These are phyloP conservation scores for Lophiotrema nucula DNA, from an alignment of 495 filamentous ascomycete species.

Conservation along the genomic window DNA sequence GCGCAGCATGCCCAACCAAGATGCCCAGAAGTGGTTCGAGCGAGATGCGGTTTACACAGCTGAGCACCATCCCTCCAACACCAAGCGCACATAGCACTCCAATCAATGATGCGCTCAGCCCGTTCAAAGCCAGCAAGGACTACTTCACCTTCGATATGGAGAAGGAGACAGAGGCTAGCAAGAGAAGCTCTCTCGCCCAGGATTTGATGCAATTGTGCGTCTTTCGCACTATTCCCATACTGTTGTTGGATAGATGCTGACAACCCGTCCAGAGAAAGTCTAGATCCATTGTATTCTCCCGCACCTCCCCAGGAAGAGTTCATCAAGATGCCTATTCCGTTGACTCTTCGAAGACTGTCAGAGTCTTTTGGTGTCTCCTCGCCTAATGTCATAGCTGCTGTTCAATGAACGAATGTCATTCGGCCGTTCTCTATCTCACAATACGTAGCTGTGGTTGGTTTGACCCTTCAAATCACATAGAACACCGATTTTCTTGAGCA, in stretches of 20 bases:
- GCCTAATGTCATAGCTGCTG: not conserved
- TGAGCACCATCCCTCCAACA: constrained; percentile 26
- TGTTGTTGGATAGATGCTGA: no score
- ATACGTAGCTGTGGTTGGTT: no score
- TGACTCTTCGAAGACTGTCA: constrained; percentile 19
- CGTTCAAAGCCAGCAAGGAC: constrained; percentile 15
- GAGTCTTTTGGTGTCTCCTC: constrained; percentile 3
- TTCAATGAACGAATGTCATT: no score
- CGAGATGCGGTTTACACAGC: constrained; percentile 1
- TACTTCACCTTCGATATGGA: constrained; percentile 24
- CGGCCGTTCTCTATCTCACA: no score
- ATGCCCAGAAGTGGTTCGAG: constrained; percentile 11
- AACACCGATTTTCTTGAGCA: no score
- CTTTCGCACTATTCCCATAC: not conserved
- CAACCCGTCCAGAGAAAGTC: constrained; percentile 16
- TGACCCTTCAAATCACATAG: no score
- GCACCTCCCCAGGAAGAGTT: constrained; percentile 3
- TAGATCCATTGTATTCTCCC: constrained; percentile 29
- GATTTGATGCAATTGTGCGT: constrained; percentile 28
- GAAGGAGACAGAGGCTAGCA: not conserved
- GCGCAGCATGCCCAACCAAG: constrained; percentile 24
- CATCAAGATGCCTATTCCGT: constrained; percentile 12
- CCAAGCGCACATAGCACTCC: constrained; percentile 8
- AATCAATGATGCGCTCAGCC: constrained; percentile 8
- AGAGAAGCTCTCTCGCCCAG: not conserved